Evolutionary conservation across 257 asterid genomes (phyloP).

Genomic region (Plantago elongata): DNA sequence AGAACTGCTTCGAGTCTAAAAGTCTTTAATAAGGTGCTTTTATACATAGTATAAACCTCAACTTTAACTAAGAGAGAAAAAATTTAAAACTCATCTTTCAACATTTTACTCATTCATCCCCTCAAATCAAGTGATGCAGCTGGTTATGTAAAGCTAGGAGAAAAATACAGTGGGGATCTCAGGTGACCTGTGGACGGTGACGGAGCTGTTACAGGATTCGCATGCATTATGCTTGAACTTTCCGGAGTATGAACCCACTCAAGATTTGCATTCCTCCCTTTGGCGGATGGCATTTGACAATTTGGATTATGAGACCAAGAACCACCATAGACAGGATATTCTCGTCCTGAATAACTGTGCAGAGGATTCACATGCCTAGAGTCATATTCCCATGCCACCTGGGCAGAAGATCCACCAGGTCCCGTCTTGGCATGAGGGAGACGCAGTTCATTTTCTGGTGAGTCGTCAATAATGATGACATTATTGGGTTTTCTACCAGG

Average conservation of each 20-base stretch:
- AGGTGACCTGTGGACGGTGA: slow-evolving; percentile 25
- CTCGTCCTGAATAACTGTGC: slow-evolving; percentile 27
- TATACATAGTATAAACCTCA: slow-evolving; percentile 24
- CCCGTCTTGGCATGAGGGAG: slow-evolving; percentile 17
- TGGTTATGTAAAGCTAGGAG: slow-evolving; percentile 36
- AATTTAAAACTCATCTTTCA: slow-evolving; percentile 27
- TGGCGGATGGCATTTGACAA: slow-evolving; percentile 23
- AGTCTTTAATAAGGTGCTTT: slow-evolving; percentile 12
- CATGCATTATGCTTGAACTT: slow-evolving; percentile 16
- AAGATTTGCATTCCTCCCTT: slow-evolving; percentile 23
- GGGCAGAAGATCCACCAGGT: slow-evolving; percentile 18
- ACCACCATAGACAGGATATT: slow-evolving; percentile 29
- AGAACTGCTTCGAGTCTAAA: slow-evolving; percentile 22
- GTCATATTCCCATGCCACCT: slow-evolving; percentile 19
- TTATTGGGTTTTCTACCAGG: slow-evolving; percentile 31
- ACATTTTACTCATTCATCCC: slow-evolving; percentile 16
- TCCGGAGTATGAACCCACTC: slow-evolving; percentile 40
- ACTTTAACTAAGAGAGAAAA: slow-evolving; percentile 11
- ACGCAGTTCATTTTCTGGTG: slow-evolving; percentile 30
- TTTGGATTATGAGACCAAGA: slow-evolving; percentile 28
- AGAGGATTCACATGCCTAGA: slow-evolving; percentile 28
- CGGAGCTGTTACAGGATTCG: slow-evolving; percentile 27
- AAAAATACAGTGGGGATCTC: slow-evolving; percentile 29
- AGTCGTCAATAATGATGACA: slow-evolving; percentile 42
- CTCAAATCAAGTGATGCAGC: slow-evolving; percentile 17